Evolutionary conservation across 768 basidiomycete species (phyloP).

Genomic region (Tylopilus sp.): DNA sequence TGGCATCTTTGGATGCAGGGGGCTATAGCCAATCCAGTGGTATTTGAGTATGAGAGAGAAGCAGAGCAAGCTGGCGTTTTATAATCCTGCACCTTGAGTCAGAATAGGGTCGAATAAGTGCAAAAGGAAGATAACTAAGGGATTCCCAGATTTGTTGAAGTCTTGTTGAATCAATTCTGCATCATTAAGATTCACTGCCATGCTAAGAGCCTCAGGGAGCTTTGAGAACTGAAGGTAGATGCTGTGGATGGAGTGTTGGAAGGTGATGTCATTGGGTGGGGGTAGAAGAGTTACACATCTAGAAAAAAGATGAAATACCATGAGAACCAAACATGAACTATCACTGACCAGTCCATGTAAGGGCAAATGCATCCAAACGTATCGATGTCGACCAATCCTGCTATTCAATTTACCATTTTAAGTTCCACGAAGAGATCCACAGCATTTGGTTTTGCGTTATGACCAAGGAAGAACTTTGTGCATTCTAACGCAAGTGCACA

Average conservation of each 20-base stretch:
- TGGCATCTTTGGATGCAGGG: conserved; percentile 44
- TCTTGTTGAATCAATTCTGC: conserved; percentile 77
- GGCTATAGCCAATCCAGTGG: conserved; percentile 86
- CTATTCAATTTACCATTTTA: conserved; percentile 81
- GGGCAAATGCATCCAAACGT: conserved; percentile 87
- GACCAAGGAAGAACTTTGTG: conserved; percentile 82
- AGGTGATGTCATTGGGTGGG: conserved; percentile 87
- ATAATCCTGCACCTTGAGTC: conserved; percentile 53
- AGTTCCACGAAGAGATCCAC: conserved; percentile 93
- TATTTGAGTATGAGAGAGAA: conserved; percentile 89
- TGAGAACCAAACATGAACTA: not conserved
- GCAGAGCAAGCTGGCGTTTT: conserved; percentile 92
- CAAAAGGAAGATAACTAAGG: conserved; percentile 44
- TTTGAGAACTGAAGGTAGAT: conserved; percentile 86
- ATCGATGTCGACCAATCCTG: conserved; percentile 78
- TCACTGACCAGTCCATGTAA: conserved; percentile 87
- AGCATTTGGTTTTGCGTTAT: conserved; percentile 98
- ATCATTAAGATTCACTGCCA: conserved; percentile 84
- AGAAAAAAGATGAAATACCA: conserved; percentile 4
- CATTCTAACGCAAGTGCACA: conserved; percentile 76
- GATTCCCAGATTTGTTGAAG: conserved; percentile 86
- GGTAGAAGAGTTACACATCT: conserved; percentile 88
- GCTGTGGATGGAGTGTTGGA: conserved; percentile 82
- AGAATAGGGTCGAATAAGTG: not conserved
- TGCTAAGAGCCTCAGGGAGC: conserved; percentile 86